Evolutionary conservation across 176 grass and related monocot species (phyloP), one percentile per base, ranked within the genome.

Genomic region (Luzula sylvatica): DNA sequence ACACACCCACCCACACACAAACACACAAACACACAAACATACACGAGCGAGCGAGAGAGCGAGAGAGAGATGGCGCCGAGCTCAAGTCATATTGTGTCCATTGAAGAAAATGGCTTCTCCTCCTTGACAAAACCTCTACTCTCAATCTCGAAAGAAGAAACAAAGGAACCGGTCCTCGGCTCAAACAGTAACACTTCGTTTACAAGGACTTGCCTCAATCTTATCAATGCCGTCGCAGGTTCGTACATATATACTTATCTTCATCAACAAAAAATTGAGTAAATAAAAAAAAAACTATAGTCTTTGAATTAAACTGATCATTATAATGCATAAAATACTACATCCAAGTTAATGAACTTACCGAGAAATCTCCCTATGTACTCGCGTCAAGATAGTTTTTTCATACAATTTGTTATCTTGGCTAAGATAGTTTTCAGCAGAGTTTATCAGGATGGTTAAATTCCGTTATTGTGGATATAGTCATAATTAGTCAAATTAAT

Each of bases 211-310:
- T 82, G 78, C 26, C 70, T 87, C 20, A 87, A 87, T 42, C 59
- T 87, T 20, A 74, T 53, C 58, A 82, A 87, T 38, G 65, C 80
- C 4, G 67, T 87, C 21, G 82, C 70, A 54, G 82, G 82, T 7
- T 8, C 18, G 42, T 24, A 41, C 43, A 18, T 2, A n/a, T 14
- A 53, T 14, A 23, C 27, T 26, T 24, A 7, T 35, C 30, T 1
- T 35, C 30, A 35, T 35, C 20, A 49, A 38, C 2, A 23, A 46
- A 11, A 29, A 20, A n/a, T n/a, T 62, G 32, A 44, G 57, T 62
- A 46, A 28, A 25, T 63, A 44, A 23, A 15, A 66, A 32, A 4
- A 30, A 17, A 50, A n/a, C 45, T 22, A 19, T 51, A 51, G 5
- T 51, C 5, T 51, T 17, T 51, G 11, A 45, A 8, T 9, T 45